Evolutionary conservation across 2,329 filamentous ascomycete species (phyloP).

Genomic region (Epichloe sp.): DNA sequence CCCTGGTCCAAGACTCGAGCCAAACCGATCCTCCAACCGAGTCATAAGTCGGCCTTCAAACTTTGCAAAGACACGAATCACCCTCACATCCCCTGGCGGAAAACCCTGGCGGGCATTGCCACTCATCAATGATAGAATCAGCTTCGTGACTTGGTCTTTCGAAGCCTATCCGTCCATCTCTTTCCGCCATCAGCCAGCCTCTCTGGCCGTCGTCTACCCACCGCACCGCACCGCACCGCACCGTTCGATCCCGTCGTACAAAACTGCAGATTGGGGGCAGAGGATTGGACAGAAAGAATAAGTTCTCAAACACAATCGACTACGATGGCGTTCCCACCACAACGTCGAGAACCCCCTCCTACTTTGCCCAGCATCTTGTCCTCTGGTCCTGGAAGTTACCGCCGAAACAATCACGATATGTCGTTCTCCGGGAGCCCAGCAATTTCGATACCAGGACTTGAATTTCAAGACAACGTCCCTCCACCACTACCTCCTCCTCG

Average conservation of each 20-base stretch:
- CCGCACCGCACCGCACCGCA: not conserved
- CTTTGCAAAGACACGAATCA: constrained; percentile 2
- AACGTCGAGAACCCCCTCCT: constrained; percentile 22
- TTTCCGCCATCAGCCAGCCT: constrained; percentile 2
- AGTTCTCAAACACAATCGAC: not conserved
- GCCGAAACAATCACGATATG: constrained; percentile 19
- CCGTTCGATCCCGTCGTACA: not conserved
- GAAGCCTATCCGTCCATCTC: constrained; percentile 1
- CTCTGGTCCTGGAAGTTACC: constrained; percentile 17
- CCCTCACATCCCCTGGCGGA: not conserved
- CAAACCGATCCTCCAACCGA: constrained; percentile 2
- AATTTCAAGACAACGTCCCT: constrained; percentile 22
- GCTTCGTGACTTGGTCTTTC: not conserved
- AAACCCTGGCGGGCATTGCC: not conserved
- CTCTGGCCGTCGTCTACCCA: not conserved
- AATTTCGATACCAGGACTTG: constrained; percentile 29
- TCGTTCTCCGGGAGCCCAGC: constrained; percentile 22
- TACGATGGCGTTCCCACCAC: constrained; percentile 24
- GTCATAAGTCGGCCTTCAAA: not conserved
- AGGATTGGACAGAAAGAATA: not conserved
- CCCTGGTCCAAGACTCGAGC: not conserved
- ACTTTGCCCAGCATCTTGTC: constrained; percentile 25
- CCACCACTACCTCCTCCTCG: constrained; percentile 35
- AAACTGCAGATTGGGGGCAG: not conserved
- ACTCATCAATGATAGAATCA: constrained; percentile 2